Conservation (phyloP, 257 asterid species). For the Coffea eugenioides region DNA sequence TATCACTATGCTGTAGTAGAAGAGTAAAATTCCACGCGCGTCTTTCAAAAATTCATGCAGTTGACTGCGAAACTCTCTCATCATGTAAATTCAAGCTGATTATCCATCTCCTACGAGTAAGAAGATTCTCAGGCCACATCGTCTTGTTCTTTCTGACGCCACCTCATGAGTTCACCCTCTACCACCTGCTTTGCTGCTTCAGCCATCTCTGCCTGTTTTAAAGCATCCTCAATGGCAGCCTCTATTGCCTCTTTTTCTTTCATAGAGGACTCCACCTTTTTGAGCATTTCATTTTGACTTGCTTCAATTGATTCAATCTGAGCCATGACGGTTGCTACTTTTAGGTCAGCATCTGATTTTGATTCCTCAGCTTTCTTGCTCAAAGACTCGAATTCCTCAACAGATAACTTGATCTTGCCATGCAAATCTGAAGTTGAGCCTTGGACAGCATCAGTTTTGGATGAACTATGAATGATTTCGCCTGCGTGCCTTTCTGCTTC, state of each 20-base stretch:
- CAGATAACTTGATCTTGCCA: constrained; percentile 28
- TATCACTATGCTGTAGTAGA: not conserved
- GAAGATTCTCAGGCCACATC: constrained; percentile 9
- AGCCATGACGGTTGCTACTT: constrained; percentile 41
- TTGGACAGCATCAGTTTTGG: constrained; percentile 21
- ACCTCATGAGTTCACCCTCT: constrained; percentile 22
- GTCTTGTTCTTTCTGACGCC: constrained; percentile 15
- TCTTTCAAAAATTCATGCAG: not conserved
- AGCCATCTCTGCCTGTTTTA: constrained; percentile 27
- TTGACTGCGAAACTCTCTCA: not conserved
- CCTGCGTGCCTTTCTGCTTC: constrained; percentile 52
- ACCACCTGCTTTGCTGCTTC: constrained; percentile 27
- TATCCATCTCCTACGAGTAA: not conserved
- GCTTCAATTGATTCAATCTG: constrained; percentile 31
- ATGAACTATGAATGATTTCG: constrained; percentile 36
- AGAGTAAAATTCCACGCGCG: not conserved
- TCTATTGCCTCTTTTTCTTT: constrained; percentile 21
- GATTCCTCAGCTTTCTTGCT: constrained; percentile 21
- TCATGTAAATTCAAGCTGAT: not conserved
- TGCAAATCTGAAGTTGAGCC: constrained; percentile 6
- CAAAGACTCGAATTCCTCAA: constrained; percentile 25
- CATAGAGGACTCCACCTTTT: constrained; percentile 17
- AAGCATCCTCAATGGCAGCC: constrained; percentile 24
- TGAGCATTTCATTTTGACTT: constrained; percentile 11
- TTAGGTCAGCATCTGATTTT: constrained; percentile 33